phyloP scores from a whole-genome alignment of 225 moss, liverwort and hornwort species.

The Takakia lepidozioides region DNA sequence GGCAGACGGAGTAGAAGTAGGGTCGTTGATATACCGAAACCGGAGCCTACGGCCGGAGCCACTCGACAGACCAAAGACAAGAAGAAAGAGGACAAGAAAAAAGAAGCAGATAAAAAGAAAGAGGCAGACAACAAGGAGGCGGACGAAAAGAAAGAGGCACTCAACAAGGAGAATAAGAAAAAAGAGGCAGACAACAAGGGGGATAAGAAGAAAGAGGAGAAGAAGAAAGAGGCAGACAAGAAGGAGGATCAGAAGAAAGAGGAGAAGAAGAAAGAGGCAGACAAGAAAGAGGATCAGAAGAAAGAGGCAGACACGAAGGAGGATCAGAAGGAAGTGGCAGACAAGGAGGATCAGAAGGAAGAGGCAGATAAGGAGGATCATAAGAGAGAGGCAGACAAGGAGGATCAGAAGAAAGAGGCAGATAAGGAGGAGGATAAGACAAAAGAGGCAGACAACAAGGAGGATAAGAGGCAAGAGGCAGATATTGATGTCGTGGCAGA shows the following conservation, averaged over 20 bases:
- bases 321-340: not conserved
- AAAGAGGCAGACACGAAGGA: slow-evolving; percentile 6
- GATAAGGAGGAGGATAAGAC: too few species aligned
- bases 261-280: not conserved
- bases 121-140: slow-evolving; percentile 4
- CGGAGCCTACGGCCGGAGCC: slow-evolving; percentile 9
- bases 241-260: slow-evolving; percentile 6
- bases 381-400: not conserved
- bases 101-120: slow-evolving; percentile 4
- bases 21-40: slow-evolving; percentile 8
- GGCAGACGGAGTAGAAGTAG: slow-evolving; percentile 33
- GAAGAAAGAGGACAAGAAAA: not conserved
- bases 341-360: too few species aligned
- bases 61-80: not conserved
- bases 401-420: not conserved
- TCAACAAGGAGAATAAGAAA: too few species aligned
- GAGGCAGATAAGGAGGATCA: too few species aligned
- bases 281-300: too few species aligned
- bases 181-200: slow-evolving; percentile 5
- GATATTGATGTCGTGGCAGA: slow-evolving; percentile 4
- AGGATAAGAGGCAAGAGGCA: not conserved
- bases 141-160: too few species aligned
- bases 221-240: too few species aligned
- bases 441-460: slow-evolving; percentile 5
- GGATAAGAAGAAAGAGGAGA: too few species aligned